phyloP scores from a whole-genome alignment of 768 basidiomycete genomes.

The Phlebiopsis gigantea region DNA sequence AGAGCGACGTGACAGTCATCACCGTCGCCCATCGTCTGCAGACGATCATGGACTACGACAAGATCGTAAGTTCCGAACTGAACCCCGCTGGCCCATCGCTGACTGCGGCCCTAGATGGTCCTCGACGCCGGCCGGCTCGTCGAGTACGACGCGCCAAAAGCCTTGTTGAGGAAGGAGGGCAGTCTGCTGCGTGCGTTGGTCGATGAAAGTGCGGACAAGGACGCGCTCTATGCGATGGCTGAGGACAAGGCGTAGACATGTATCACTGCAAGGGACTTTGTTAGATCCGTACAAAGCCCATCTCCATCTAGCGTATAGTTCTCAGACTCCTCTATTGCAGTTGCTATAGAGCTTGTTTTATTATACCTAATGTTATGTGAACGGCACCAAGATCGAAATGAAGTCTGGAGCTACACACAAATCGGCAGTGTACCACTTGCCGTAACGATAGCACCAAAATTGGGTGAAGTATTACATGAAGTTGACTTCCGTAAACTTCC shows the following conservation, averaged over 20 bases:
- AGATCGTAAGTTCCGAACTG: conserved; percentile 1
- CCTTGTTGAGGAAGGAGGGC: conserved; percentile 32
- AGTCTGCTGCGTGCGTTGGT: conserved; percentile 32
- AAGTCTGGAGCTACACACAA: no score
- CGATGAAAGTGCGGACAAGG: conserved; percentile 35
- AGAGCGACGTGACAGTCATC: conserved; percentile 39
- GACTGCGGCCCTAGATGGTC: conserved; percentile 26
- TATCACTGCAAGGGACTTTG: no score
- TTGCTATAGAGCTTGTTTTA: no score
- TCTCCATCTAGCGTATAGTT: no score
- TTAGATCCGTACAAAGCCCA: no score
- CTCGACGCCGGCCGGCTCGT: conserved; percentile 37
- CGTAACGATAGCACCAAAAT: no score
- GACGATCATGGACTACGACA: conserved; percentile 40
- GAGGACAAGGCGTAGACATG: conserved; percentile 1
- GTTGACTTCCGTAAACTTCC: no score
- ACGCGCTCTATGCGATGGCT: conserved; percentile 24
- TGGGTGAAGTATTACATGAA: no score
- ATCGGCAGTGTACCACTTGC: no score
- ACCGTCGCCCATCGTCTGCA: conserved; percentile 51
- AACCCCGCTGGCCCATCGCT: not conserved
- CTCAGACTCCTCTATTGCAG: no score
- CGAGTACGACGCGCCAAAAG: conserved; percentile 46
- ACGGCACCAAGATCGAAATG: no score
- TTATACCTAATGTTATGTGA: no score